A percentile compares a stretch with the other conserved stretches of the same genome.
Evolutionary conservation across 306 rosid species (phyloP).

Genomic region (Cucurbita argyrosperma): DNA sequence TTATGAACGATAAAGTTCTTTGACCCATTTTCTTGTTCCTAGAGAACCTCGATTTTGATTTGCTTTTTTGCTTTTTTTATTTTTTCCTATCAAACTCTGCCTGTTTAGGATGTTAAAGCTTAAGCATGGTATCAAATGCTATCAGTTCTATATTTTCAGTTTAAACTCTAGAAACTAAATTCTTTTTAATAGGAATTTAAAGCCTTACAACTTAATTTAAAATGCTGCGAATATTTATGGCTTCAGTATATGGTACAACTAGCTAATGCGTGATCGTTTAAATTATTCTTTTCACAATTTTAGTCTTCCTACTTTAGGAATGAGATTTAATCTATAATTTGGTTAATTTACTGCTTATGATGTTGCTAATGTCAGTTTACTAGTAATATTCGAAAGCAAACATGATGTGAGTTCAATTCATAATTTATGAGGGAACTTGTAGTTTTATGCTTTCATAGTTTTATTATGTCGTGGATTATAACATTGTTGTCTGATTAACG

Average conservation of each 20-base stretch:
- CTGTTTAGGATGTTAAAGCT: not conserved
- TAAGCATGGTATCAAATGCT: not conserved
- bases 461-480: not conserved
- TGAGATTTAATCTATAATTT: not conserved
- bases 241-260: not conserved
- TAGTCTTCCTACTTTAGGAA: not conserved
- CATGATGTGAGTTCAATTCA: not conserved
- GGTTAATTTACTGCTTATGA: not conserved
- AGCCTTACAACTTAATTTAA: not conserved
- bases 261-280: not conserved
- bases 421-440: not conserved
- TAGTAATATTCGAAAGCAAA: not conserved
- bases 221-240: not conserved
- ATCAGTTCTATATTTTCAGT: not conserved
- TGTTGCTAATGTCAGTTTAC: not conserved
- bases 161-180: not conserved
- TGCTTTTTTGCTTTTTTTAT: not conserved
- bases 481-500: not conserved
- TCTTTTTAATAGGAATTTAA: not conserved
- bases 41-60: not conserved
- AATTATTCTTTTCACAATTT: not conserved
- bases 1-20: not conserved
- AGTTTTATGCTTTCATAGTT: not conserved
- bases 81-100: not conserved
- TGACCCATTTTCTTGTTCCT: not conserved